A percentile compares a stretch with the other conserved stretches of the same genome.
Conservation (phyloP, 768 basidiomycete genomes). For the Suillus decipiens region DNA sequence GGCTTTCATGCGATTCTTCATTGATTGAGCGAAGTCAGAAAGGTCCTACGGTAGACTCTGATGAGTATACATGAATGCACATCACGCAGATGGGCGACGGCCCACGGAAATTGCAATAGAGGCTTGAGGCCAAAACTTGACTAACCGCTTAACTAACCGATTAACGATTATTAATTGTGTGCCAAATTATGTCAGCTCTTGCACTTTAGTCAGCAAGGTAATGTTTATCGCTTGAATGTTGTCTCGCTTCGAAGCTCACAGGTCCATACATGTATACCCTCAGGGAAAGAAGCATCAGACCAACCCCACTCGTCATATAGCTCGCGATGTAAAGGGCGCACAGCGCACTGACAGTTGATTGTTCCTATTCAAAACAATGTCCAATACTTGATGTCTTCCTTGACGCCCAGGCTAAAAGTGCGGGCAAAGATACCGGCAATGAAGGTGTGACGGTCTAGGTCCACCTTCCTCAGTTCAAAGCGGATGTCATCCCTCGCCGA, state of each 20-base stretch:
- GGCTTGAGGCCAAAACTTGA: too few species aligned
- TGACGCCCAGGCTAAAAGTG: conserved; percentile 91
- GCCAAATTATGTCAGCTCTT: too few species aligned
- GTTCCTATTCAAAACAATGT: conserved; percentile 78
- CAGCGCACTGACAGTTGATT: conserved; percentile 54
- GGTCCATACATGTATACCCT: conserved; percentile 80
- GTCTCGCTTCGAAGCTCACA: conserved; percentile 84
- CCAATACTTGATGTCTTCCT: conserved; percentile 93
- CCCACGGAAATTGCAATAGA: background rate
- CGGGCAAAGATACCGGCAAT: conserved; percentile 87
- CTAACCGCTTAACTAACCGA: too few species aligned
- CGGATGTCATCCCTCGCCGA: conserved; percentile 78
- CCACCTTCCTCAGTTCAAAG: conserved; percentile 91
- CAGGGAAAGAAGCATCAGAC: conserved; percentile 99
- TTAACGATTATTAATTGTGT: too few species aligned
- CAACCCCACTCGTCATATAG: conserved; percentile 93
- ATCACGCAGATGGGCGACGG: background rate
- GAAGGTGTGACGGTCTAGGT: conserved; percentile 99
- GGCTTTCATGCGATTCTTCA: conserved; percentile 62
- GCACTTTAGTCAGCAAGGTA: too few species aligned
- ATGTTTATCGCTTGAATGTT: conserved; percentile 63
- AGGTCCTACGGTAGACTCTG: conserved; percentile 57
- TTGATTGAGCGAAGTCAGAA: conserved; percentile 54
- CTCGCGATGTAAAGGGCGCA: conserved; percentile 94
- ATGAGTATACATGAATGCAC: conserved; percentile 41